Conservation (phyloP, 202 grass and related monocot species). For the Dendrocalamus latiflorus region DNA sequence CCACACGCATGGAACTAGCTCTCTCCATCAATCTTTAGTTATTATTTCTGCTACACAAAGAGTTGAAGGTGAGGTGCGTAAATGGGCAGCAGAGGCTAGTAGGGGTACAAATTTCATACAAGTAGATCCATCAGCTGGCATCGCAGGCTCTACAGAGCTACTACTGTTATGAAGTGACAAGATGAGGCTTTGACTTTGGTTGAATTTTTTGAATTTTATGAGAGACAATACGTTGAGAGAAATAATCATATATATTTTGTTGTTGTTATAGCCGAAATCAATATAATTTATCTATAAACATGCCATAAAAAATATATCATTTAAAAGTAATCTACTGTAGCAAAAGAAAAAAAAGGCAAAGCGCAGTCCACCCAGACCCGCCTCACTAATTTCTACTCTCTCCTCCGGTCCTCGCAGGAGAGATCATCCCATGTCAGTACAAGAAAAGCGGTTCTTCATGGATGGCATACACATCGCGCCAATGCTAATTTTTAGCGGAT, state of each 20-base stretch:
- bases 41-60: too few species aligned
- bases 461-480: not conserved
- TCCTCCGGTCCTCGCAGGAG: not conserved
- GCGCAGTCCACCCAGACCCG: too few species aligned
- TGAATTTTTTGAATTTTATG: too few species aligned
- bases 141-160: constrained; percentile 54
- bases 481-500: too few species aligned
- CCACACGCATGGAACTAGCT: not conserved
- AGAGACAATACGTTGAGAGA: too few species aligned
- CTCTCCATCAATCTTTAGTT: not conserved
- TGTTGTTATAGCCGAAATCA: too few species aligned
- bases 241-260: too few species aligned
- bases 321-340: too few species aligned
- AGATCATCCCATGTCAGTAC: constrained; percentile 40
- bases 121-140: constrained; percentile 34
- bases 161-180: constrained; percentile 70
- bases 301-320: too few species aligned
- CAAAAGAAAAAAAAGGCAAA: too few species aligned
- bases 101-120: constrained; percentile 36
- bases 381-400: not conserved
- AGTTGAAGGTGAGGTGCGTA: constrained; percentile 10
- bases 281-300: too few species aligned
- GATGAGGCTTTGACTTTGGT: too few species aligned
- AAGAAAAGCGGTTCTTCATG: constrained; percentile 21
- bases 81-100: not conserved